A percentile compares a stretch with the other conserved stretches of the same genome.
phyloP scores from a whole-genome alignment of 352 stramenopile species.

The Peronospora farinosa region DNA sequence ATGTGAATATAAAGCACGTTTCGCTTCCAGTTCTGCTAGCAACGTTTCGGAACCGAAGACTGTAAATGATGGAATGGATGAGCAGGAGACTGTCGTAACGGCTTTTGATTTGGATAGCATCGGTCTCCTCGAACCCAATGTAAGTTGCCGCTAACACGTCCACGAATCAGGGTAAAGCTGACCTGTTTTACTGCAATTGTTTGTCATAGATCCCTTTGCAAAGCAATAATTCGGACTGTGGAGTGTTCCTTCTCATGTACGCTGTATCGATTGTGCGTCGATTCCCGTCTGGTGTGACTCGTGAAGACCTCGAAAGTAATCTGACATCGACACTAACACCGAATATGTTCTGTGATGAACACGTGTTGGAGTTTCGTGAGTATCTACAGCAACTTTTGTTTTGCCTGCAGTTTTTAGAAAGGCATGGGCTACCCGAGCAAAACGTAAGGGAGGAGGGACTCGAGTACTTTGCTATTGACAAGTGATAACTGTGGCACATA shows the following conservation, averaged over 20 bases:
- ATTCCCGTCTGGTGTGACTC: slow-evolving; percentile 49
- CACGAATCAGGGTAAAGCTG: not conserved
- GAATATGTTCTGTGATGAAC: slow-evolving; percentile 58
- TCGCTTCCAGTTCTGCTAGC: slow-evolving; percentile 15
- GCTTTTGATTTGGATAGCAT: slow-evolving; percentile 43
- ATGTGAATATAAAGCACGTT: slow-evolving; percentile 55
- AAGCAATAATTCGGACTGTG: slow-evolving; percentile 92
- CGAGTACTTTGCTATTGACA: slow-evolving; percentile 50
- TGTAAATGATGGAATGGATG: slow-evolving; percentile 1
- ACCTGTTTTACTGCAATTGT: not conserved
- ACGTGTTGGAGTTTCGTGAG: slow-evolving; percentile 70
- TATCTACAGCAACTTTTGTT: slow-evolving; percentile 76
- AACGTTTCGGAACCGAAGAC: not conserved
- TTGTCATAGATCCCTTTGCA: slow-evolving; percentile 82
- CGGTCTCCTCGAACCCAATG: slow-evolving; percentile 64
- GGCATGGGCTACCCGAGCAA: slow-evolving; percentile 36
- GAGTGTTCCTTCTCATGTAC: slow-evolving; percentile 81
- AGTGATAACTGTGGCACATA: slow-evolving; percentile 14
- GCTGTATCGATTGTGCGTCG: slow-evolving; percentile 50
- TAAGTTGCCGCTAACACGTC: slow-evolving; percentile 29
- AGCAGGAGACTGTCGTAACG: slow-evolving; percentile 37
- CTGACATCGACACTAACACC: slow-evolving; percentile 40
- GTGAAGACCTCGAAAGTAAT: slow-evolving; percentile 48
- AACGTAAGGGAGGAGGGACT: slow-evolving; percentile 53
- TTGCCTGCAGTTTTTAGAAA: slow-evolving; percentile 54